Base-by-base conservation (phyloP, 2,329 filamentous ascomycete genomes). In the Xylariaceae sp. region DNA sequence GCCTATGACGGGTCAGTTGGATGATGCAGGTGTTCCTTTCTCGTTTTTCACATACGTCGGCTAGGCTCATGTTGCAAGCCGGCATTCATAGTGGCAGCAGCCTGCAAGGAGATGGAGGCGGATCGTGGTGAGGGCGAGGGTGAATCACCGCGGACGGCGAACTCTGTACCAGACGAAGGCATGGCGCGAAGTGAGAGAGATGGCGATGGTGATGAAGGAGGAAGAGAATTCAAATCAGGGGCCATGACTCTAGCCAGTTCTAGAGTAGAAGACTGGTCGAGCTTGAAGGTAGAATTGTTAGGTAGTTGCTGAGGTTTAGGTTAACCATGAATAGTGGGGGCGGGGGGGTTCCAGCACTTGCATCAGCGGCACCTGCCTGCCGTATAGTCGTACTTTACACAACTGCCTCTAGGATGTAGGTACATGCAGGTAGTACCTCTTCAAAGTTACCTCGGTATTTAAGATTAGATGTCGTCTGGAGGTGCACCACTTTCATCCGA, bases 41-140 rank as follows among this genome's bases (percentile, higher is more conserved):
- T n/a, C n/a, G n/a, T n/a, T n/a, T n/a, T n/a, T n/a, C n/a, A n/a
- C 73, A 37, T 71, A 82, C 80, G 71, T 62, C 75, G 68, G 11
- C 78, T 77, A 32, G 79, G 72, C 59, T 86, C 79, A 52, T 78
- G 79, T 55, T 86, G 82, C 22, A 89, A 78, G 41, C 87, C 81
- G 22, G 86, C 85, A 63, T 92, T 92, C 66, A 91, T 78, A 35
- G 85, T 83, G 6, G 86, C 86, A 11, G 87, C 82, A 41, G 86
- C 86, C 62, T 86, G 86, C 8, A 93, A 75, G 12, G 86, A 89
- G 50, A 79, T 76, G 33, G 85, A 81, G 25, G 84, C 78, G 40
- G 80, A 81, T 55, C 84, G 75, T 29, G 81, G 78, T 36, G 82
- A 82, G 38, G 79, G 74, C 23, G 79, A 78, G 21, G 80, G 76